Evolutionary conservation across 768 basidiomycete species (phyloP), one percentile per base, ranked within the genome.

Genomic region (Amanita rimosa): DNA sequence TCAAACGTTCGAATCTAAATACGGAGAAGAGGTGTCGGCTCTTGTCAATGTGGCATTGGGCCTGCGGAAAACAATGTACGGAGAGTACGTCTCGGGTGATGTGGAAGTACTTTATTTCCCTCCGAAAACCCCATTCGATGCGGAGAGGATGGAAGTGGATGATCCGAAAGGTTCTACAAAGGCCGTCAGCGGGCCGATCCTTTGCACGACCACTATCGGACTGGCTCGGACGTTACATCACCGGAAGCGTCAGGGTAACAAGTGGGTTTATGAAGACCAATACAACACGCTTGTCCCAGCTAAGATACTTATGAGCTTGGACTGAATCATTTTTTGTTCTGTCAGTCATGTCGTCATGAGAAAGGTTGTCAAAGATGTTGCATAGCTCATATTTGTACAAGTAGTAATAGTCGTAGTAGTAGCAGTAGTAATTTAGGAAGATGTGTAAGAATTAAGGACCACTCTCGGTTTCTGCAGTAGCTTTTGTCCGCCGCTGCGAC

Each of bases 31-130:
- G 1, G 11, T 46, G 10, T 46, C 45, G 22, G 7, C 21, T 7
- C n/a, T 46, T 9, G 24, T 46, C 21, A 37, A 46, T 13, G 2
- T 35, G 33, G 24, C 34, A n/a, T 16, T 46, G 22, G n/a, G 36
- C 3, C 19, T 46, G 11, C 45, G 16, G 31, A 37, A 36, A 35
- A 46, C 24, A 2, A 46, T 46, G 11, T 46, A 26, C n/a, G 17
- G 45, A 37, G 45, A 46, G 7, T 46, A 46, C 9, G 35, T 46
- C 33, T 46, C 45, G 17, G 45, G 33, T 7, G 45, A 46, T n/a
- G 22, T 46, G 17, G n/a, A 16, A 7, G 21, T 35, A 4, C 21
- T 46, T 22, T 36, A 16, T 31, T 31, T 16, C 16, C 19, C n/a
- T 36, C 45, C 45, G n/a, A 17, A 1, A 7, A n/a, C 10, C 6